Percentiles rank a stretch among this genome's conserved stretches.
phyloP scores from a whole-genome alignment of 2,329 filamentous ascomycete genomes.

The Ceratocystis lukuohia region DNA sequence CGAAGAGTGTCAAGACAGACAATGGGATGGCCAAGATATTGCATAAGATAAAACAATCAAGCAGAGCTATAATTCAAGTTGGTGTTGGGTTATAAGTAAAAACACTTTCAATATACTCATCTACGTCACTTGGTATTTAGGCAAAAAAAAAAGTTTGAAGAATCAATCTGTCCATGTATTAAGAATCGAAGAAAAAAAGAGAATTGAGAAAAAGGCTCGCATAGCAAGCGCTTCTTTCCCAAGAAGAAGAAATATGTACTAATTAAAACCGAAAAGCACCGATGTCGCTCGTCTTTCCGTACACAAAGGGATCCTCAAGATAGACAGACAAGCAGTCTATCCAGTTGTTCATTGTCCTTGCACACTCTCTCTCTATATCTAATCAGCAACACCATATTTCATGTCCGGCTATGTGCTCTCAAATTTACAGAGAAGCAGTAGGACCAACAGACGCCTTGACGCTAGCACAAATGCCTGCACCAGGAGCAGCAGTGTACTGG shows the following conservation, averaged over 20 bases:
- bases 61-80: too few species aligned
- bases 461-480: constrained; percentile 21
- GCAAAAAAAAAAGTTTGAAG: not conserved
- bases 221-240: not conserved
- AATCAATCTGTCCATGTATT: constrained; percentile 4
- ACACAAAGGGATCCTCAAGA: not conserved
- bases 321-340: not conserved
- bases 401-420: not conserved
- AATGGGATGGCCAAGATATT: not conserved
- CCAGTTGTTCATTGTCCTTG: not conserved
- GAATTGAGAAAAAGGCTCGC: not conserved
- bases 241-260: not conserved
- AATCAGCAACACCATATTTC: not conserved
- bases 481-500: constrained; percentile 24
- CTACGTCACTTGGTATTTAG: too few species aligned
- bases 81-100: too few species aligned
- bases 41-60: not conserved
- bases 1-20: not conserved
- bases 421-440: constrained; percentile 16
- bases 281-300: not conserved
- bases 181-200: not conserved
- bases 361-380: not conserved
- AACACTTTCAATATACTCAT: too few species aligned
- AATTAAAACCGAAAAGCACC: not conserved
- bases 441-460: constrained; percentile 21